Base-by-base conservation (phyloP, 805 yeast genomes). In the Metschnikowia gruessii region DNA sequence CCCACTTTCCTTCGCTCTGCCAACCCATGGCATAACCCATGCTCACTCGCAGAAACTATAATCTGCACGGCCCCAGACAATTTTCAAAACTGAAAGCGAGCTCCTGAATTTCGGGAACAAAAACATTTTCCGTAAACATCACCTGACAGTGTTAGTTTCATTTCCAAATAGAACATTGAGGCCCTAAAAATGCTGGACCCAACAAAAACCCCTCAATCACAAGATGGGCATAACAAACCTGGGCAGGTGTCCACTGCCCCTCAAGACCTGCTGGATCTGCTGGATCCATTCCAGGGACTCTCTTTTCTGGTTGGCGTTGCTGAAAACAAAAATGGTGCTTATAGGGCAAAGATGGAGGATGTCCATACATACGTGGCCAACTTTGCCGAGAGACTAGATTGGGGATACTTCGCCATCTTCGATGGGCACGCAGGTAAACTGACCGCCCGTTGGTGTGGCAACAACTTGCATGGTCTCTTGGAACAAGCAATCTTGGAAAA, bases 341-440 rank as follows among this genome's bases (percentile, higher is more conserved):
- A 82, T 62, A 75, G 99, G 47, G 81, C 85, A 42, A 81, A 90
- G 24, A 92, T 92, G 99, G 99, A 92, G 63, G 99, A 92, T 64
- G 94, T 92, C 7, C 98, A 92, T 64, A 87, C 95, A 0, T 88
- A 86, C 58, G 89, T 90, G 33, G 90, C 94, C 54, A 90, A 91
- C 69, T 91, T 87, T 70, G 94, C 91, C n/a, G 95, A 88, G 56
- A 65, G 89, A 47, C 70, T 85, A 26, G 97, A 90, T 63, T 86
- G 96, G 85, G 98, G 97, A 2, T 92, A 87, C 62, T 90, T 92
- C 76, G 98, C 95, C 15, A 77, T 92, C 1, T 92, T 90, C 66
- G 99, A 92, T 66, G 99, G 99, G 10, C 99, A 92, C 68, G 98
- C 98, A 2, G 99, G 99, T 18, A 82, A 82, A 45, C 88, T 82